phyloP scores from a whole-genome alignment of 2,329 filamentous ascomycete genomes.

The Colletotrichum scovillei region DNA sequence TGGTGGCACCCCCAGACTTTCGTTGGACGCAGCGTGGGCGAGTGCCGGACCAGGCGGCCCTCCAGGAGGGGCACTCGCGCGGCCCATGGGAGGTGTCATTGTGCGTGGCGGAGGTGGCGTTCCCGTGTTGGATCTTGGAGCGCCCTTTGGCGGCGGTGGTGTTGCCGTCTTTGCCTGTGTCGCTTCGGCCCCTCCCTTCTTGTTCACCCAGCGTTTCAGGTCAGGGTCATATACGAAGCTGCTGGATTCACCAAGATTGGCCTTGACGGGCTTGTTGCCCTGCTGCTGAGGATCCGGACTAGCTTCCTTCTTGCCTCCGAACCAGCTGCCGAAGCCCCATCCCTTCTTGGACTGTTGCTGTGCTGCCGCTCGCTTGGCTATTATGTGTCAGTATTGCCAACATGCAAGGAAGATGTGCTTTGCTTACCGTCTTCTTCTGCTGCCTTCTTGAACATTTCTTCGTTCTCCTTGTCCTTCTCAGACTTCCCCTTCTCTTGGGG shows the following conservation, averaged over 20 bases:
- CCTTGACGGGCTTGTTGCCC: slow-evolving; percentile 78
- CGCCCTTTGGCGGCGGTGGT: slow-evolving; percentile 80
- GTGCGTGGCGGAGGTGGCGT: slow-evolving; percentile 62
- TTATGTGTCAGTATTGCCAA: slow-evolving; percentile 34
- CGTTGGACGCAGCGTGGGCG: slow-evolving; percentile 44
- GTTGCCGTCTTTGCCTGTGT: slow-evolving; percentile 71
- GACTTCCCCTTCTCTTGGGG: slow-evolving; percentile 70
- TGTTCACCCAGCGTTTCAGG: slow-evolving; percentile 98
- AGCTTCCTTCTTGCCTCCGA: slow-evolving; percentile 77
- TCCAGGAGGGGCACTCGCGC: slow-evolving; percentile 40
- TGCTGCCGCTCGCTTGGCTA: slow-evolving; percentile 70
- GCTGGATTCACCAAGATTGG: slow-evolving; percentile 93
- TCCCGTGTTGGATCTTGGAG: slow-evolving; percentile 63
- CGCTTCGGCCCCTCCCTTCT: slow-evolving; percentile 81
- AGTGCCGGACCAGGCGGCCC: slow-evolving; percentile 39
- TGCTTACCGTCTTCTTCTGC: slow-evolving; percentile 79
- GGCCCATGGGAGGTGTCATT: slow-evolving; percentile 43
- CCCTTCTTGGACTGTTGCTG: slow-evolving; percentile 67
- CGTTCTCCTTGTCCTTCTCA: slow-evolving; percentile 81
- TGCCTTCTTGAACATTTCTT: slow-evolving; percentile 86
- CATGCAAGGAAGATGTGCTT: not conserved
- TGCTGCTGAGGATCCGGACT: slow-evolving; percentile 45
- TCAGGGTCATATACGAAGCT: slow-evolving; percentile 95
- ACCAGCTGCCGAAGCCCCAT: slow-evolving; percentile 90
- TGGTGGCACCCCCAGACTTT: slow-evolving; percentile 46